phyloP scores from a whole-genome alignment of 2,329 filamentous ascomycete genomes.

The Domatiomyces catenatus region DNA sequence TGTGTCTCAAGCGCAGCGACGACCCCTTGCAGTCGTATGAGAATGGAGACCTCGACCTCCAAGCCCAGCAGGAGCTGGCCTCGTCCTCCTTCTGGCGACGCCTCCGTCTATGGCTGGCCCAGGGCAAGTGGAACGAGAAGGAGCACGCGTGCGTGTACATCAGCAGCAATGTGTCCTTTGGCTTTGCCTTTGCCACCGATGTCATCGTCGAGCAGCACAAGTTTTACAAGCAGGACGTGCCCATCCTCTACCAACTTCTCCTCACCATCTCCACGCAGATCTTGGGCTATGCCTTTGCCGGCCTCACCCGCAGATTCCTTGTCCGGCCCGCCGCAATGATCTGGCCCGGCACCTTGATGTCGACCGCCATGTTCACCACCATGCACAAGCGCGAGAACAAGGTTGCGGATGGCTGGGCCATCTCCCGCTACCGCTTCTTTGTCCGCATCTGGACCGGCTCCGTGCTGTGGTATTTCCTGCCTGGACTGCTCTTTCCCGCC shows the following conservation, averaged over 20 bases:
- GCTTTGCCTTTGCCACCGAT: constrained; percentile 77
- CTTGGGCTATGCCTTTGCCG: constrained; percentile 72
- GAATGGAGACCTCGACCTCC: constrained; percentile 32
- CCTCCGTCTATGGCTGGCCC: constrained; percentile 57
- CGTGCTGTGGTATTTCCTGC: constrained; percentile 72
- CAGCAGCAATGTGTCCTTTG: constrained; percentile 78
- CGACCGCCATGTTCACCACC: constrained; percentile 75
- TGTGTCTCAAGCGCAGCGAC: constrained; percentile 45
- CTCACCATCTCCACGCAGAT: constrained; percentile 78
- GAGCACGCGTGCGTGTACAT: constrained; percentile 82
- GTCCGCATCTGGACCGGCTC: constrained; percentile 54
- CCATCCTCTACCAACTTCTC: constrained; percentile 62
- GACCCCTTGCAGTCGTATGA: constrained; percentile 42
- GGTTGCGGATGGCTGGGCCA: constrained; percentile 64
- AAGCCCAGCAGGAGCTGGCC: constrained; percentile 10
- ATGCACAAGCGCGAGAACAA: constrained; percentile 75
- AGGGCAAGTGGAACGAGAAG: constrained; percentile 75
- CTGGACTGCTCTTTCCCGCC: constrained; percentile 66
- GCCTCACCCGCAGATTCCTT: constrained; percentile 63
- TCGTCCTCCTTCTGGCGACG: constrained; percentile 17
- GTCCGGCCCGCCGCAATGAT: constrained; percentile 81
- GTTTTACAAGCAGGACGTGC: constrained; percentile 71
- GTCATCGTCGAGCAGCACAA: constrained; percentile 77
- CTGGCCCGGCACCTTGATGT: constrained; percentile 79
- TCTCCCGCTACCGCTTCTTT: constrained; percentile 75